Evolutionary conservation across 75 land plant genomes (phyloP), one percentile per base, ranked within the genome.

Genomic region (Ceratopteris richardii): DNA sequence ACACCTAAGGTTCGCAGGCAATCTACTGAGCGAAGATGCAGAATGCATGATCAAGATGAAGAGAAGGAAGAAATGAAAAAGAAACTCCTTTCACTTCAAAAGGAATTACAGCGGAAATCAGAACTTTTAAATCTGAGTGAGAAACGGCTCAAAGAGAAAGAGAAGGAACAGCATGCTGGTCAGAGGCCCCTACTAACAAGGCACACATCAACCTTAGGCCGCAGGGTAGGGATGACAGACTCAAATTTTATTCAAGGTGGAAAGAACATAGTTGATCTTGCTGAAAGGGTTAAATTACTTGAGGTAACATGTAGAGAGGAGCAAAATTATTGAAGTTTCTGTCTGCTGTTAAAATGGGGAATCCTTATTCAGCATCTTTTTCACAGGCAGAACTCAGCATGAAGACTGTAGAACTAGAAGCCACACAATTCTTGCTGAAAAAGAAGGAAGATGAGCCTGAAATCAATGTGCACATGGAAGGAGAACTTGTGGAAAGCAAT

Each of bases 21-120:
- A 43, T 65, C 52, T 48, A 54, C 30, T 51, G 69, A 67, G 3
- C 46, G 77, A 61, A 75, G 75, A 30, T 25, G 73, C 31, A 69
- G 55, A 21, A 27, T 67, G 30, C 24, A 3, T 1, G 71, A 78
- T 43, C 61, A 70, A 63, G 81, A 81, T 37, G 16, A 52, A 16
- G 85, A 86, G 55, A 83, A 77, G 51, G 78, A 74, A 47, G 70
- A 77, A 51, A 62, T 78, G 40, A 54, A 58, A 56, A 77, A 80
- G 55, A 76, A 75, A 27, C 75, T 78, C 6, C 22, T 59, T n/a
- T 61, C 68, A 17, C 43, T 82, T 31, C 75, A 72, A 52, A 48
- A 43, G 48, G 85, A 78, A 9, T 44, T 85, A 0, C 70, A 66
- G 75, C 75, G 82, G 53, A 71, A 77, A 44, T 69, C 68, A 11